These are phyloP conservation scores for Parathielavia appendiculata DNA, from an alignment of 495 filamentous ascomycete species.

Conservation along the genomic window DNA sequence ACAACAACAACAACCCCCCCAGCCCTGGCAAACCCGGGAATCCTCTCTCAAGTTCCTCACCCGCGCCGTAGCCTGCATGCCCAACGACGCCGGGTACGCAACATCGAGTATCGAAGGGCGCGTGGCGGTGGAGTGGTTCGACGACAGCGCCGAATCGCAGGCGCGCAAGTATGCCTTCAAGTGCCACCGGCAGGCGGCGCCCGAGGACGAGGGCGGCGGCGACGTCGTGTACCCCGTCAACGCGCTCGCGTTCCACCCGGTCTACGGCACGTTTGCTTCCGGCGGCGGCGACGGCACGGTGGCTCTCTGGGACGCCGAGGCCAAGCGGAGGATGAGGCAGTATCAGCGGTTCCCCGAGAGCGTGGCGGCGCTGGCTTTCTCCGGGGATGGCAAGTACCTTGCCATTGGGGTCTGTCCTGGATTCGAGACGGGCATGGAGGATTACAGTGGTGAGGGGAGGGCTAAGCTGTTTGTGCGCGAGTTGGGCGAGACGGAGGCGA, in stretches of 20 bases:
- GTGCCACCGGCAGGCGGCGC: constrained; percentile 72
- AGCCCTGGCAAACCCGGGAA: constrained; percentile 86
- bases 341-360: constrained; percentile 79
- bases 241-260: constrained; percentile 84
- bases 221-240: constrained; percentile 96
- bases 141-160: constrained; percentile 75
- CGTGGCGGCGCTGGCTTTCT: constrained; percentile 73
- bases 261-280: constrained; percentile 85
- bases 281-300: constrained; percentile 93
- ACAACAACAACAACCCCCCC: constrained; percentile 36
- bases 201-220: constrained; percentile 51
- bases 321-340: constrained; percentile 83
- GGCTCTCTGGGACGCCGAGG: constrained; percentile 90
- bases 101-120: constrained; percentile 85
- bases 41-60: constrained; percentile 94
- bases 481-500: constrained; percentile 79
- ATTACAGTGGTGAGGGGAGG: constrained; percentile 60
- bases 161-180: constrained; percentile 97
- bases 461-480: constrained; percentile 77
- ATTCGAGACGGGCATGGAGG: constrained; percentile 86
- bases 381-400: constrained; percentile 71
- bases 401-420: constrained; percentile 82
- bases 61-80: constrained; percentile 91
- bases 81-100: constrained; percentile 86
- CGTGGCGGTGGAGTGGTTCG: constrained; percentile 96